phyloP scores from a whole-genome alignment of 371 early-diverging fungal genomes.

The Cokeromyces recurvatus region DNA sequence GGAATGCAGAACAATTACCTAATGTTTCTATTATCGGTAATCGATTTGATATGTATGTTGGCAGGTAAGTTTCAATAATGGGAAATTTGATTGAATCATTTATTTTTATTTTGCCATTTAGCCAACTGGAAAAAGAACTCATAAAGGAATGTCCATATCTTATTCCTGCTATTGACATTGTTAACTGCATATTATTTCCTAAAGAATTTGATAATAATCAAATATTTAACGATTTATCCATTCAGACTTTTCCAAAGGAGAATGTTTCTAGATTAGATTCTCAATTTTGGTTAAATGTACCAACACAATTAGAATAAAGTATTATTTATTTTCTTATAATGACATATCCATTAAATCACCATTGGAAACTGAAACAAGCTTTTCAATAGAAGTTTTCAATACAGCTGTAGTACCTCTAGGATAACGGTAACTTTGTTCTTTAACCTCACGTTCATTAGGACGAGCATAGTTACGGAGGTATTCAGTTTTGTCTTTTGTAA shows the following conservation, averaged over 20 bases:
- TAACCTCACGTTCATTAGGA: conserved; percentile 87
- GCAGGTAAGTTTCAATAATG: conserved; percentile 48
- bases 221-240: conserved; percentile 50
- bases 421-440: conserved; percentile 77
- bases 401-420: conserved; percentile 46
- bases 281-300: conserved; percentile 8
- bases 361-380: conserved; percentile 33
- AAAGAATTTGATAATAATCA: conserved; percentile 56
- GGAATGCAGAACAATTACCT: conserved; percentile 31
- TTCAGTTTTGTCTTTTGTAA: conserved; percentile 79
- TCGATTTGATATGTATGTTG: conserved; percentile 56
- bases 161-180: conserved; percentile 45
- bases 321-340: conserved; percentile 12
- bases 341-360: conserved; percentile 53
- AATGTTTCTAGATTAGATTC: background rate
- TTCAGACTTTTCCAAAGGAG: conserved; percentile 31
- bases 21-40: conserved; percentile 49
- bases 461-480: conserved; percentile 79
- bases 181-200: conserved; percentile 34
- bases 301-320: background rate
- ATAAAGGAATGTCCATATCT: conserved; percentile 51
- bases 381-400: conserved; percentile 39
- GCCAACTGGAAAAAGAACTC: conserved; percentile 46
- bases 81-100: no score
- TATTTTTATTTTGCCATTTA: no score